These are phyloP conservation scores for Aspergillus fructus DNA, from an alignment of 2,329 filamentous ascomycete species.

Conservation along the genomic window DNA sequence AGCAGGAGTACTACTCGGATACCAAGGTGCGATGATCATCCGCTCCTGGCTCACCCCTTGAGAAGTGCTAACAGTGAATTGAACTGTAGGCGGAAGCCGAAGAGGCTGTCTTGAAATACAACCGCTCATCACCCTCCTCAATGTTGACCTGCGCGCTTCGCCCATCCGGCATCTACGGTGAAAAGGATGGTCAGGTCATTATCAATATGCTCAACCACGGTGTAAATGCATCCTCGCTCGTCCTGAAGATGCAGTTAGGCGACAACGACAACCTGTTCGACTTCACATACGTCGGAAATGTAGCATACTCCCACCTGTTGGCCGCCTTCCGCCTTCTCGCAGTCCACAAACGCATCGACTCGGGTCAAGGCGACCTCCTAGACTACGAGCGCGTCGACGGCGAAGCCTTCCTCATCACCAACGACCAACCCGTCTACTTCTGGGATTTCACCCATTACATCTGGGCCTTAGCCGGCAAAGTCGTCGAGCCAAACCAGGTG, in stretches of 20 bases:
- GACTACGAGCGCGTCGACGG: conserved; percentile 76
- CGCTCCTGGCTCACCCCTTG: not conserved
- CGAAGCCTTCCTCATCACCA: conserved; percentile 86
- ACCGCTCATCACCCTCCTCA: conserved; percentile 56
- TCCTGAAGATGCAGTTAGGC: conserved; percentile 78
- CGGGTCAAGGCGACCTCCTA: conserved; percentile 58
- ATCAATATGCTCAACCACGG: conserved; percentile 73
- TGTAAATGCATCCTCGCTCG: conserved; percentile 54
- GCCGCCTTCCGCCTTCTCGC: conserved; percentile 71
- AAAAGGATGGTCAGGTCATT: conserved; percentile 77
- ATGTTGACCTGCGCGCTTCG: conserved; percentile 80
- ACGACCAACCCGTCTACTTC: conserved; percentile 84
- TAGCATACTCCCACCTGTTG: conserved; percentile 78
- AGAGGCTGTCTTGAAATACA: conserved; percentile 73
- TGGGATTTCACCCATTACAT: conserved; percentile 83
- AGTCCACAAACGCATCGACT: conserved; percentile 48
- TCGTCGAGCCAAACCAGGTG: conserved; percentile 44
- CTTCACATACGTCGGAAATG: conserved; percentile 68
- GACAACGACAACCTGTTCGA: conserved; percentile 69
- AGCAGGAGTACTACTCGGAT: conserved; percentile 82
- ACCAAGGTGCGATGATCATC: conserved; percentile 65
- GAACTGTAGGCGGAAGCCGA: conserved; percentile 69
- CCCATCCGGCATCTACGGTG: conserved; percentile 86
- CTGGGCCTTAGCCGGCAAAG: conserved; percentile 59
- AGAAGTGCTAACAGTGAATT: conserved; percentile 18